Evolutionary conservation across 345 rosid genomes (phyloP), one percentile per base, ranked within the genome.

Genomic region (Anastatica hierochuntica): DNA sequence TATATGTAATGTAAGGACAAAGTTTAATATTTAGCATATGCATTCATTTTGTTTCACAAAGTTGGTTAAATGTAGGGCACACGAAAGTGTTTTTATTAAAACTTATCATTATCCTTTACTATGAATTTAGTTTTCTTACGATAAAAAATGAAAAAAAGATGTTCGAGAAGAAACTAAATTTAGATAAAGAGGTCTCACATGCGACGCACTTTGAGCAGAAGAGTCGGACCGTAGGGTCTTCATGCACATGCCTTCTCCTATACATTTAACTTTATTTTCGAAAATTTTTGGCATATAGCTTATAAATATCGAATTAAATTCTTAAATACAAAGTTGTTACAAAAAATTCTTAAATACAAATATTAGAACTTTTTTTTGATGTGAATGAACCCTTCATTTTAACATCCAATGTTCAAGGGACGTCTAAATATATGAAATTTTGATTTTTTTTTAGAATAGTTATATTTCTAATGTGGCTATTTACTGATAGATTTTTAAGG

Each of bases 171-270:
- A 59, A 53, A 23, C 60, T 60, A 67, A 60, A 60, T 58, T 52
- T 49, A 59, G 66, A 67, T 52, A 67, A 67, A 59, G 56, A 60
- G 33, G 39, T 33, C 60, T 67, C 71, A 60, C 71, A 67, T 67
- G 71, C 71, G 56, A 67, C 56, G 51, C 71, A 67, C 56, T 67
- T 33, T 14, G 56, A 53, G 60, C 24, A 46, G 52, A 59, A 59
- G 61, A 39, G 71, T 53, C n/a, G n/a, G n/a, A n/a, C n/a, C 66
- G 71, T 67, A 60, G 71, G 66, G 71, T 60, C 64, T 45, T 1
- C 56, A 60, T 67, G 66, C 71, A 59, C 66, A 58, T 66, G 71
- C 71, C 66, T 67, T 53, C 66, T 67, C 60, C 13, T 67, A 8
- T 47, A 19, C 23, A 38, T 67, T 38, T n/a, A n/a, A n/a, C n/a